Evolutionary conservation across 306 rosid genomes (phyloP), one percentile per base, ranked within the genome.

Genomic region (Prunus fruticosa): DNA sequence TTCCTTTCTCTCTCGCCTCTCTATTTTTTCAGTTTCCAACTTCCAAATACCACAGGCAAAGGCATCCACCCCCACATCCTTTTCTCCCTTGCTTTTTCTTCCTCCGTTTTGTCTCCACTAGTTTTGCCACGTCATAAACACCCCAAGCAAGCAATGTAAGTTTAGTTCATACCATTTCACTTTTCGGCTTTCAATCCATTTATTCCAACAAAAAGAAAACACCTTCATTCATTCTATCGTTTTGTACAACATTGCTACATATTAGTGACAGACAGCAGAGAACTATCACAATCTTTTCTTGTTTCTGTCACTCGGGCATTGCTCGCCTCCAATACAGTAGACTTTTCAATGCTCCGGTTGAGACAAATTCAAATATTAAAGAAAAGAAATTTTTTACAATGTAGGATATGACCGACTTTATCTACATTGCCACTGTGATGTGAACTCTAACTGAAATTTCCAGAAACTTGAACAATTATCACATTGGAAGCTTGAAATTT

Each of bases 1-100:
- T 54, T 73, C 51, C 61, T 72, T 52, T 57, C 65, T 78, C 47
- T 72, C 56, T 57, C 52, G 27, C 43, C 71, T 72, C 71, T 53
- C 41, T 75, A 88, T 86, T 81, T 69, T 65, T 85, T 85, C 76
- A 82, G 87, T 54, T 64, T 69, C 53, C 57, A 61, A 82, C 85
- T 50, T 72, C 47, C 52, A 65, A 77, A 83, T 76, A 82, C 82
- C 82, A 75, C 80, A 60, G 45, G 62, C 46, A 58, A 60, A 82
- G 73, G 58, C 73, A 81, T 62, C 43, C 62, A 74, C 41, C 58
- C 69, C 72, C 71, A 38, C 72, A 65, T 69, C 76, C 63, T 78
- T 69, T 69, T 54, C 76, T 76, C 64, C 67, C 14, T 2, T 13
- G 56, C 69, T 74, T 25, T 63, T 25, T 67, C 73, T 15, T 14